Base-by-base conservation (phyloP, 2,329 filamentous ascomycete species). In the Talaromyces albobiverticillius region DNA sequence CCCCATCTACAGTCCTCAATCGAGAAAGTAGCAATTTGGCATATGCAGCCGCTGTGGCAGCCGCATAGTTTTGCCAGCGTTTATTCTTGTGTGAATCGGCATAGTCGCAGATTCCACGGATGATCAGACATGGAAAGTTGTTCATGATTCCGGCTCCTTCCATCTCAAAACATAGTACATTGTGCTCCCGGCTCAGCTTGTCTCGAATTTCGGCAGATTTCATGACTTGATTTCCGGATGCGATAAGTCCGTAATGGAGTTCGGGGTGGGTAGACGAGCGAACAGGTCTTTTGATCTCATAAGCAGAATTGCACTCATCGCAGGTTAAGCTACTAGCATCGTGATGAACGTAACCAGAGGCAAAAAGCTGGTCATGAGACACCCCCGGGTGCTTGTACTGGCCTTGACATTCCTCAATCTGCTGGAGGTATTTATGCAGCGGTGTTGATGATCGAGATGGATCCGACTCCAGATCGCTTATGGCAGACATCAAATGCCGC, bases 241-340 rank as follows among this genome's bases (percentile, higher is more conserved):
- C 65, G 26, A 68, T 64, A 0, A 53, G 54, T 1, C 65, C 64
- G 36, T 67, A 65, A 42, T 68, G 62, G 13, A 67, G 51, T 10
- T 34, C 20, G 10, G 41, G 20, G 11, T 22, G 10, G 7, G 2
- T 13, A 11, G 36, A 26, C 11, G 25, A 16, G 13, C 47, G 47
- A 4, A 13, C 18, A 25, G 3, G 1, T 31, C 47, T 41, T 42
- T 7, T n/a, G 8, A 41, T 14, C 36, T 51, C 32, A 26, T 25
- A 51, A 2, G 36, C 47, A 20, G 16, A 13, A 2, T 13, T 14
- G 20, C 47, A 51, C 13, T 34, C 20, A 54, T 41, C 18, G 14
- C 51, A 47, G 10, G 38, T 31, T 2, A 9, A 16, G 41, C 13
- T 36, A 13, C 14, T 43, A 34, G 11, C 4, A 38, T 43, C 40